Evolutionary conservation across 1,139 yeast genomes (phyloP).

Genomic region (Taiozyma sp.): DNA sequence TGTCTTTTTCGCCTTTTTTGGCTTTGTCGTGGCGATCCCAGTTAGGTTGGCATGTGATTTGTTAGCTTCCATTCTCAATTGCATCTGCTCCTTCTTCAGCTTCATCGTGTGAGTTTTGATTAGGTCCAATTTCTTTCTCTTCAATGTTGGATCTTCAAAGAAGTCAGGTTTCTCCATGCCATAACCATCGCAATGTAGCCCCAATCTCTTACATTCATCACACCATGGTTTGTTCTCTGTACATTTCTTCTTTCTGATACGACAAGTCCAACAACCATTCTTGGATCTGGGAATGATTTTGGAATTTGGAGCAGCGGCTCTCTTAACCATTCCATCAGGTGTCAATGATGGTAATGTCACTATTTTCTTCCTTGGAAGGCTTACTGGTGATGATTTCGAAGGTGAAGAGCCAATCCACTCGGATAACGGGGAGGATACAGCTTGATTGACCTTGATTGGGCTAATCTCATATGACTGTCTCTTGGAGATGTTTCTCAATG

Average conservation of each 20-base stretch:
- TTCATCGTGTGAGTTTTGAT: constrained; percentile 33
- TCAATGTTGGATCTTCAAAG: constrained; percentile 39
- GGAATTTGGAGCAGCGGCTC: constrained; percentile 2
- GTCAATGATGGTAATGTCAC: not conserved
- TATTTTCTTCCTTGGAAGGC: constrained; percentile 2
- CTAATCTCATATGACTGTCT: not conserved
- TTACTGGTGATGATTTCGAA: not conserved
- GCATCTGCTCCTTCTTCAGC: not conserved
- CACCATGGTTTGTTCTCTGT: constrained; percentile 57
- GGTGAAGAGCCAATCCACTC: not conserved
- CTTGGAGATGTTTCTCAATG: not conserved
- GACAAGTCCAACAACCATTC: constrained; percentile 65
- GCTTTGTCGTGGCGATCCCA: not conserved
- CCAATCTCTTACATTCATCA: constrained; percentile 45
- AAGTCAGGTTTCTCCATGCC: constrained; percentile 44
- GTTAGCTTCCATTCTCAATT: not conserved
- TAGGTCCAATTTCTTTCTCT: constrained; percentile 41
- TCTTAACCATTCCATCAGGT: not conserved
- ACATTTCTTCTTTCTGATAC: constrained; percentile 60
- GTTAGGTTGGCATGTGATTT: not conserved
- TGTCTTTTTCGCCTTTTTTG: not conserved
- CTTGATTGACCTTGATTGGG: not conserved
- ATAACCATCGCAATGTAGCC: constrained; percentile 49
- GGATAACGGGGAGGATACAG: not conserved
- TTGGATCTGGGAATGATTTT: constrained; percentile 39